Evolutionary conservation across 768 basidiomycete species (phyloP).

Genomic region (Pulveroboletus sp.): DNA sequence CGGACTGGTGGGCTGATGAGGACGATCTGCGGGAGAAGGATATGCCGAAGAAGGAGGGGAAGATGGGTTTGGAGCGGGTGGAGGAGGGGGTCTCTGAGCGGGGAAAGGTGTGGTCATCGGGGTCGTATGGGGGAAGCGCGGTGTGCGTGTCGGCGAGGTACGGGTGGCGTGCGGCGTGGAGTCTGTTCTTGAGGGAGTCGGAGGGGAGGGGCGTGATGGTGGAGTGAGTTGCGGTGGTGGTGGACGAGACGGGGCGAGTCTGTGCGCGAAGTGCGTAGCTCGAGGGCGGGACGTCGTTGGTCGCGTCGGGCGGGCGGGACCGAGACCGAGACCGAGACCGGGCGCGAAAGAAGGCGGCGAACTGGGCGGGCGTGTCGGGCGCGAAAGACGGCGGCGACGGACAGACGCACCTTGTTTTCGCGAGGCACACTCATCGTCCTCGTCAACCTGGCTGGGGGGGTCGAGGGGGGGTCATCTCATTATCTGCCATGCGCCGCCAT

Average conservation of each 20-base stretch:
- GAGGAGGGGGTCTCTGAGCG: constrained; percentile 32
- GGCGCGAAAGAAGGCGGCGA: constrained; percentile 55
- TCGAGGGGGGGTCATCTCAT: constrained; percentile 3
- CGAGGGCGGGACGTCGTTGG: constrained; percentile 10
- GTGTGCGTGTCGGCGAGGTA: constrained; percentile 13
- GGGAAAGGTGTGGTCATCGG: constrained; percentile 18
- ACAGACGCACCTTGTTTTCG: constrained; percentile 44
- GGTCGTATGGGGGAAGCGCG: constrained; percentile 15
- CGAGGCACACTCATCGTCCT: background rate
- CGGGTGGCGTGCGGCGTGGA: constrained; percentile 13
- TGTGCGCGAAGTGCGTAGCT: constrained; percentile 38
- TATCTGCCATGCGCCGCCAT: too few species aligned
- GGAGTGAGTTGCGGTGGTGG: constrained; percentile 58
- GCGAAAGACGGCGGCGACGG: background rate
- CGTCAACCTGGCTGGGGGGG: background rate
- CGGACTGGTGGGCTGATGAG: constrained; percentile 14
- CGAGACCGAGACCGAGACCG: constrained; percentile 53
- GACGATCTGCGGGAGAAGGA: constrained; percentile 27
- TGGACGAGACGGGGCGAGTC: constrained; percentile 65
- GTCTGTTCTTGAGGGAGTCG: constrained; percentile 29
- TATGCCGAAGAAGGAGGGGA: constrained; percentile 29
- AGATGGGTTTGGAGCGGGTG: constrained; percentile 17
- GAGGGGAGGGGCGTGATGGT: constrained; percentile 60
- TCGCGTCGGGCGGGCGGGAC: constrained; percentile 26
- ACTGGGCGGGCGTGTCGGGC: constrained; percentile 31